Evolutionary conservation across 208 protist species (phyloP).

Genomic region (Wallacemonas sp.): DNA sequence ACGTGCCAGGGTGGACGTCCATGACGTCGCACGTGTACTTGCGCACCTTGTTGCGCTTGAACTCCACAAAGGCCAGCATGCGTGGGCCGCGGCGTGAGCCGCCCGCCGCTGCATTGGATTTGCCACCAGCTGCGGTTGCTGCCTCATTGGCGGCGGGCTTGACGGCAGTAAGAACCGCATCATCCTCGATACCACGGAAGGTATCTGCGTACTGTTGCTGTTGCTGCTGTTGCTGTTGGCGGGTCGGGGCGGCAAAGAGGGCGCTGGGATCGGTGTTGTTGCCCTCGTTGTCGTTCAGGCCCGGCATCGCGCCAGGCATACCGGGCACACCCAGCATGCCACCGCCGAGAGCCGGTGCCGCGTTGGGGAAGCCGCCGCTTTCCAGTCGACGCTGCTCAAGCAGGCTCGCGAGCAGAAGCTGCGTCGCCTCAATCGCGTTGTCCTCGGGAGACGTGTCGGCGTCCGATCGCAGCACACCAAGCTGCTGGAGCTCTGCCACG

Average conservation of each 20-base stretch:
- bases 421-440: slow-evolving; percentile 23
- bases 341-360: background rate
- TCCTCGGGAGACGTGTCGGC: slow-evolving; percentile 23
- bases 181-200: too few species aligned
- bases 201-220: too few species aligned
- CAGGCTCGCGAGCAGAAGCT: slow-evolving; percentile 13
- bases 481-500: slow-evolving; percentile 46
- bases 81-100: background rate
- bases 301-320: background rate
- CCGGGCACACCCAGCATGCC: background rate
- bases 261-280: slow-evolving; percentile 1
- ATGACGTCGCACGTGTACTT: slow-evolving; percentile 64
- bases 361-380: background rate
- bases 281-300: slow-evolving; percentile 5
- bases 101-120: background rate
- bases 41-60: slow-evolving; percentile 76
- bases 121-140: too few species aligned
- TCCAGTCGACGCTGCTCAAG: background rate
- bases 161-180: too few species aligned
- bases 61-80: slow-evolving; percentile 84
- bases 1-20: slow-evolving; percentile 64
- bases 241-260: slow-evolving; percentile 6
- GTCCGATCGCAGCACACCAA: slow-evolving; percentile 38
- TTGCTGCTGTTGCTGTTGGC: background rate
- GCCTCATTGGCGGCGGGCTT: too few species aligned